Evolutionary conservation across 2,329 filamentous ascomycete species (phyloP).

Genomic region (Clonostachys rhizophaga): DNA sequence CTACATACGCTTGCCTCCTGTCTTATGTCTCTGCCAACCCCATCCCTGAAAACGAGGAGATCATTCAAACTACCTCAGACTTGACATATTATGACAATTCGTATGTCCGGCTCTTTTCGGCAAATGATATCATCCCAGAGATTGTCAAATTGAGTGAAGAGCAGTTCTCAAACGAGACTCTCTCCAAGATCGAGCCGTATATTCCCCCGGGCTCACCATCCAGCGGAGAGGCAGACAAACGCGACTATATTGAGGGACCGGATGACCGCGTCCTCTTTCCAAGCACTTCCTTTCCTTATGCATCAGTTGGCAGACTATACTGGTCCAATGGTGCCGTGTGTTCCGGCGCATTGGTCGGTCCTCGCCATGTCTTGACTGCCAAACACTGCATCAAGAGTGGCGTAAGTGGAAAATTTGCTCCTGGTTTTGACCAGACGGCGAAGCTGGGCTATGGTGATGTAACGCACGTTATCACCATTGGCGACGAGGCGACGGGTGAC

Average conservation of each 20-base stretch:
- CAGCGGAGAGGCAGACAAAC: no score
- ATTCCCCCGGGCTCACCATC: no score
- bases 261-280: slow-evolving; percentile 11
- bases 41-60: no score
- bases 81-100: no score
- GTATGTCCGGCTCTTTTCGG: no score
- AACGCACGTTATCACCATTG: background rate
- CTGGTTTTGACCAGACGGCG: slow-evolving; percentile 13
- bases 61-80: no score
- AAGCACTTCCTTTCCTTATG: slow-evolving; percentile 9
- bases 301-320: slow-evolving; percentile 9
- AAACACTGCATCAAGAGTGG: slow-evolving; percentile 14
- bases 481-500: background rate
- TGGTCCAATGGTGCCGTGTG: slow-evolving; percentile 12
- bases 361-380: slow-evolving; percentile 16
- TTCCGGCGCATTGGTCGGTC: slow-evolving; percentile 15
- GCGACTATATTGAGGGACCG: slow-evolving; percentile 5
- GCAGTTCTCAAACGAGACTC: no score
- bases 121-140: no score
- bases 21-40: no score
- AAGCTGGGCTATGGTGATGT: slow-evolving; percentile 1
- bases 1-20: no score
- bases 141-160: no score
- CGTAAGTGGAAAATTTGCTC: slow-evolving; percentile 11
- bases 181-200: no score